Conservation (phyloP, 805 yeast genomes). For the Ogataea zsoltii region DNA sequence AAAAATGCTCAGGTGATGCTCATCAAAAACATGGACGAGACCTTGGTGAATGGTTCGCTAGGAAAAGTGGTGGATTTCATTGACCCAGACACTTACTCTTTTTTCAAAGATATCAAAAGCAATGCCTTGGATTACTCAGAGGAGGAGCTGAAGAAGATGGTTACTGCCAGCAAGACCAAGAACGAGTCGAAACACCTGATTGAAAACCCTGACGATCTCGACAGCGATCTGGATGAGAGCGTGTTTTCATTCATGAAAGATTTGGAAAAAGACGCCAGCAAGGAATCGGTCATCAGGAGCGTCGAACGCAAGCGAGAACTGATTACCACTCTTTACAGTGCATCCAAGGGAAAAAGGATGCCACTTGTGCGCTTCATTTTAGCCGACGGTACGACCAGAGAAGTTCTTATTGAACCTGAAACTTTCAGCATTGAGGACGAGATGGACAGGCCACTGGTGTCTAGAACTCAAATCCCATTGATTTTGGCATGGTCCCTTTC, state of each 20-base stretch:
- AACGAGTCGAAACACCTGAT: constrained; percentile 12
- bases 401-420: constrained; percentile 81
- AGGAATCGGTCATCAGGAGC: constrained; percentile 30
- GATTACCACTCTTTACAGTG: constrained; percentile 41
- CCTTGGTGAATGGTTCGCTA: constrained; percentile 74
- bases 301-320: constrained; percentile 50
- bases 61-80: constrained; percentile 57
- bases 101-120: constrained; percentile 33
- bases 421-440: constrained; percentile 81
- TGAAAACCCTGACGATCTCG: constrained; percentile 23
- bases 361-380: constrained; percentile 80
- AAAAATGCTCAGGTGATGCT: constrained; percentile 83
- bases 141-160: constrained; percentile 22
- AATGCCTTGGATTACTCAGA: constrained; percentile 18
- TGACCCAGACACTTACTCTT: constrained; percentile 49
- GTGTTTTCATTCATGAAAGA: constrained; percentile 50
- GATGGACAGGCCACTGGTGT: constrained; percentile 62
- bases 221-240: constrained; percentile 40
- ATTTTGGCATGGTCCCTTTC: constrained; percentile 96
- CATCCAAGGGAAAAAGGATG: constrained; percentile 48
- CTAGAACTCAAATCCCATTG: constrained; percentile 79
- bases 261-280: constrained; percentile 6
- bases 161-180: constrained; percentile 18
- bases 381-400: constrained; percentile 70
- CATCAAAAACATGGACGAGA: constrained; percentile 70